Conservation (phyloP, 805 yeast species). For the Yamadazyma paraphyllophila region DNA sequence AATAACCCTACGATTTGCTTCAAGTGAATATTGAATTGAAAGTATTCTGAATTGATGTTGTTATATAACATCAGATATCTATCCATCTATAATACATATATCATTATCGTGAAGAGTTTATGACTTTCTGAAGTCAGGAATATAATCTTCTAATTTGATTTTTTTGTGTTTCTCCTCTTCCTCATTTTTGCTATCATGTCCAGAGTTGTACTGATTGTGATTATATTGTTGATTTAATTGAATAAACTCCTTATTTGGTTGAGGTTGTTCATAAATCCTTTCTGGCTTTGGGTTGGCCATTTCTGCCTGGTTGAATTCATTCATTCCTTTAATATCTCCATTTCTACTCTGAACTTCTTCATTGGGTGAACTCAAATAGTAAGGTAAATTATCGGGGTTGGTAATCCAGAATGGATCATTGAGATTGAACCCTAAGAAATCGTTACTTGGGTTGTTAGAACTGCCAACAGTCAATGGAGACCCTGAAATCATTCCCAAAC, state of each 20-base stretch:
- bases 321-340: conserved; percentile 7
- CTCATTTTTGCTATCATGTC: not conserved
- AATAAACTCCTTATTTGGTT: conserved; percentile 4
- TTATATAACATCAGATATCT: not conserved
- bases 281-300: not conserved
- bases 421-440: conserved; percentile 26
- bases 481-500: not conserved
- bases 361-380: conserved; percentile 28
- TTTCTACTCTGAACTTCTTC: conserved; percentile 18
- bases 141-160: conserved; percentile 9
- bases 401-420: conserved; percentile 54
- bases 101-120: not conserved
- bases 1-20: too few species aligned
- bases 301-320: not conserved
- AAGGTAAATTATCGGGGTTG: conserved; percentile 47
- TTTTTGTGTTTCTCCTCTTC: conserved; percentile 6
- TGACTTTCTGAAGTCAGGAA: conserved; percentile 1
- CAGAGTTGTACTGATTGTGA: not conserved
- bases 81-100: conserved; percentile 3
- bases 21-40: too few species aligned
- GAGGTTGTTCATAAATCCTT: conserved; percentile 5
- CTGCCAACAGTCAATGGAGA: conserved; percentile 1
- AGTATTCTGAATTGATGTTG: too few species aligned
- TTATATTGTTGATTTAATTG: conserved; percentile 7
- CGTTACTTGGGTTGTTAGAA: conserved; percentile 19